Evolutionary conservation across 1,284 basidiomycete species (phyloP).

Genomic region (Bjerkandera adusta): DNA sequence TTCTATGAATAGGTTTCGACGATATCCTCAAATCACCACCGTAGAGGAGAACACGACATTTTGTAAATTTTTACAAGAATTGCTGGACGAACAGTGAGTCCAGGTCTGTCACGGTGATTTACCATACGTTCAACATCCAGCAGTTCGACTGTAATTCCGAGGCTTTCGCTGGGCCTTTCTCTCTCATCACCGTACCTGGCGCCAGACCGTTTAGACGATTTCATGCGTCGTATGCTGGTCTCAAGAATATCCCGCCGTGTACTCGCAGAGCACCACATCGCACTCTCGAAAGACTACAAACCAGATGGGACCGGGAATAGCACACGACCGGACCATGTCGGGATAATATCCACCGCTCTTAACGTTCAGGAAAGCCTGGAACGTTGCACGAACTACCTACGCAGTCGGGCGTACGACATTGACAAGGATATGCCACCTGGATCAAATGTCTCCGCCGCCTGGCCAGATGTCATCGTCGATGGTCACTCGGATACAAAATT

Average conservation of each 20-base stretch:
- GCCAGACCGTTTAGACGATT: constrained; percentile 79
- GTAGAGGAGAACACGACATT: constrained; percentile 79
- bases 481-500: constrained; percentile 76
- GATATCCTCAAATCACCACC: constrained; percentile 72
- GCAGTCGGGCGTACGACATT: constrained; percentile 43
- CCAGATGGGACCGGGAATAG: constrained; percentile 28
- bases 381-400: constrained; percentile 62
- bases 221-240: constrained; percentile 89
- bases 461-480: constrained; percentile 71
- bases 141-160: constrained; percentile 77
- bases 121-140: constrained; percentile 8
- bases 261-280: constrained; percentile 87
- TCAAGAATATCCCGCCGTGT: constrained; percentile 89
- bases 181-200: constrained; percentile 76
- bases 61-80: constrained; percentile 64
- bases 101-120: background rate
- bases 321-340: constrained; percentile 65
- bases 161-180: constrained; percentile 72
- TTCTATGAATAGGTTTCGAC: constrained; percentile 58
- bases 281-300: constrained; percentile 63
- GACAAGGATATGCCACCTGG: constrained; percentile 38
- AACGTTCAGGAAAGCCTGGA: constrained; percentile 71
- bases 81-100: constrained; percentile 79
- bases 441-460: constrained; percentile 30
- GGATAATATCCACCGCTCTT: constrained; percentile 82